These are phyloP conservation scores for Periconia macrospinosa DNA, from an alignment of 2,329 filamentous ascomycete genomes.

Conservation along the genomic window DNA sequence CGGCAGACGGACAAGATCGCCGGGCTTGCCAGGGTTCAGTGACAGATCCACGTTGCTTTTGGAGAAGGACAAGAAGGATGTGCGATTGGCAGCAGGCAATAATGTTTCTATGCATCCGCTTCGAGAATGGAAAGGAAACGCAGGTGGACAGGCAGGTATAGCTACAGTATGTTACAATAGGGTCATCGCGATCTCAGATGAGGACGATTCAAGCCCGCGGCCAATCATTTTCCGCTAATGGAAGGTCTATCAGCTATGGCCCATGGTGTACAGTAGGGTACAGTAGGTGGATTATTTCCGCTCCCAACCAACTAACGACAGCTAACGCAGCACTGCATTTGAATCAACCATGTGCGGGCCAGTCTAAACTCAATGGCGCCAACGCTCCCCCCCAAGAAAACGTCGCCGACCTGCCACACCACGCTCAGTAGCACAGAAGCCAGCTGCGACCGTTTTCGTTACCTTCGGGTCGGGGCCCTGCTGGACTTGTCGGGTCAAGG, in stretches of 20 bases:
- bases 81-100: too few relatives aligned
- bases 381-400: slow-evolving; percentile 7
- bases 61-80: too few relatives aligned
- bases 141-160: too few relatives aligned
- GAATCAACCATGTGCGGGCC: neutral
- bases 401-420: slow-evolving; percentile 26
- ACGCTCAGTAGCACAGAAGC: neutral
- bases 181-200: neutral
- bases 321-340: neutral
- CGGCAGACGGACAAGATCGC: too few relatives aligned
- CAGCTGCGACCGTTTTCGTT: slow-evolving; percentile 27
- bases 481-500: slow-evolving; percentile 11
- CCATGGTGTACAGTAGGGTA: neutral
- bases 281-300: neutral
- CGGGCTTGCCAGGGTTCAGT: too few relatives aligned
- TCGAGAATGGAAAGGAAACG: too few relatives aligned
- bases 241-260: neutral
- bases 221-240: neutral
- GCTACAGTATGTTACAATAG: too few relatives aligned
- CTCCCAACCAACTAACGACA: neutral
- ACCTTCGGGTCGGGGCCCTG: slow-evolving; percentile 23
- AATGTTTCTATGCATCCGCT: too few relatives aligned
- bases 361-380: slow-evolving; percentile 10
- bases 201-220: neutral
- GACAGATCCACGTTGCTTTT: too few relatives aligned